Evolutionary conservation across 108 stramenopile species (phyloP), one percentile per base, ranked within the genome.

Genomic region (Cyclotella atomus): DNA sequence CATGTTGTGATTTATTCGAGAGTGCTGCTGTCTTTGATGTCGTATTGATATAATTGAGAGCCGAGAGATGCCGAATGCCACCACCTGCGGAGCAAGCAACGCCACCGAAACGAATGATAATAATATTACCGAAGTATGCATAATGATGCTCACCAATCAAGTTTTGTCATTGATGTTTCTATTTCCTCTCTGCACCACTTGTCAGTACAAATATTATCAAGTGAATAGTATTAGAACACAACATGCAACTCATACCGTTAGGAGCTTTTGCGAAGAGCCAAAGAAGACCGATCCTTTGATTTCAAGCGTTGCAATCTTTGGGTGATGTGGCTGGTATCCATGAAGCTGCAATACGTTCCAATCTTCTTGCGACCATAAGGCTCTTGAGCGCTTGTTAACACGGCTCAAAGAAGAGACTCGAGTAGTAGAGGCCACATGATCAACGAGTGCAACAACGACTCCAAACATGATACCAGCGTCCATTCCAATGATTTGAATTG

Each of bases 271-370:
- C 3, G 89, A 83, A 5, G 80, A 77, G 0, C 93, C 93, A 82
- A 94, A 94, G 49, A 94, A 94, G 19, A 94, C 73, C 9, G 88
- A 77, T 27, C 89, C 92, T 20, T 75, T 83, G 9, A 93, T 59
- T 60, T 93, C 90, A 29, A 91, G 47, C 0, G 86, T 85, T 1
- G 91, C 67, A 52, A 93, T 87, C 61, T 84, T 81, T 10, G 84
- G 85, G 30, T 57, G 38, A 24, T 79, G 30, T 8, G 46, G 47
- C 28, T 84, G 68, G 52, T 93, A 93, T 28, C 73, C 92, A 60
- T 87, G 72, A 29, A 80, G 59, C 24, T 91, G 83, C 28, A 93
- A 60, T 0, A 91, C 56, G 64, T 91, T 89, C 21, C 67, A 75
- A 50, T 89, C 85, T 28, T 77, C 79, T 10, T 72, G 64, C 1